A percentile compares a stretch with the other conserved stretches of the same genome.
Evolutionary conservation across 331 rosid genomes (phyloP).

Genomic region (Erythrophleum ivorense): DNA sequence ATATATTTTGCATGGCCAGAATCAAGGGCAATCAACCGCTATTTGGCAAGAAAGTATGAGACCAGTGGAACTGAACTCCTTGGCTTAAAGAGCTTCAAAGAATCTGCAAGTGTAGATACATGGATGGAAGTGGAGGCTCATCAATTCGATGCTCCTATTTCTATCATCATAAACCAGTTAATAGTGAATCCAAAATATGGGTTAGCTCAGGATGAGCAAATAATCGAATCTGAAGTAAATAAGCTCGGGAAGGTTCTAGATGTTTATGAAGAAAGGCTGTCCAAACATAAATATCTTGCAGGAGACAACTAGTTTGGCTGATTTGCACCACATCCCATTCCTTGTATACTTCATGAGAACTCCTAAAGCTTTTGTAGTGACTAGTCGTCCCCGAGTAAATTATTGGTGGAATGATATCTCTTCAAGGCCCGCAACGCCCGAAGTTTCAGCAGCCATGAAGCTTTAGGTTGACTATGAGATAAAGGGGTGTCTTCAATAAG

Average conservation of each 20-base stretch:
- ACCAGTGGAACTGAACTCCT: constrained; percentile 38
- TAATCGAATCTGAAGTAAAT: constrained; percentile 21
- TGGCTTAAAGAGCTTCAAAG: constrained; percentile 19
- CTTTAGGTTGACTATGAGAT: neutral
- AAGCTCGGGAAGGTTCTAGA: constrained; percentile 41
- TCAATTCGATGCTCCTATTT: constrained; percentile 34
- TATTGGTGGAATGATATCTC: constrained; percentile 49
- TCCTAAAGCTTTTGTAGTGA: neutral
- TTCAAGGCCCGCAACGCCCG: constrained; percentile 31
- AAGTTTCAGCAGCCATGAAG: constrained; percentile 36
- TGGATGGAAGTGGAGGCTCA: constrained; percentile 45
- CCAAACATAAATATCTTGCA: constrained; percentile 31
- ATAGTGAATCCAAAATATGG: constrained; percentile 33
- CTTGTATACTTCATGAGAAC: constrained; percentile 42
- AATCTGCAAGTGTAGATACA: constrained; percentile 37
- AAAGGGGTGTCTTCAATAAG: too few species aligned
- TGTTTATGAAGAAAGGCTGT: constrained; percentile 43
- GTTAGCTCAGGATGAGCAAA: constrained; percentile 7
- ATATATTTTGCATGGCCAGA: constrained; percentile 16
- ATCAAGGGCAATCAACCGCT: constrained; percentile 44
- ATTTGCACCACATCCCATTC: constrained; percentile 37
- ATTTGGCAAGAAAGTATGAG: constrained; percentile 39
- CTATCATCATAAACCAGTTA: constrained; percentile 23
- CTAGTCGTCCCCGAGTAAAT: constrained; percentile 29
- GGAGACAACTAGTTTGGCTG: constrained; percentile 44